Evolutionary conservation across 805 yeast species (phyloP), one percentile per base, ranked within the genome.

Genomic region (Naumovozyma dairenensis): DNA sequence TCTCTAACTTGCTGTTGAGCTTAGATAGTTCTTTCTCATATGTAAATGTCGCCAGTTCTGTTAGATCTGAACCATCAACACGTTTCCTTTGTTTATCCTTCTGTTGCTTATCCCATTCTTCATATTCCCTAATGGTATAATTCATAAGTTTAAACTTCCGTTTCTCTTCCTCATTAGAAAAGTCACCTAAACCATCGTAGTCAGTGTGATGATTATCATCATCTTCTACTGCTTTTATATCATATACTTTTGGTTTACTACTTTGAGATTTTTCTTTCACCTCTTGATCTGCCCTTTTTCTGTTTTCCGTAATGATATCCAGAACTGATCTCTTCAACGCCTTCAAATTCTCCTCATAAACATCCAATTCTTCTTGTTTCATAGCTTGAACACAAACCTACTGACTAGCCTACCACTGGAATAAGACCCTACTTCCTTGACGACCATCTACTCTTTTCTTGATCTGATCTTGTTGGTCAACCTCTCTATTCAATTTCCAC

Each of bases 11-110:
- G 25, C 22, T 13, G 10, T 20, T 20, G 9, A 20, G 10, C 7
- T 20, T 20, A 10, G 14, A 10, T 6, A 53, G 32, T 25, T 52
- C 55, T 36, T 53, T 55, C 25, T 54, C 51, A 28, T 55, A 55
- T 2, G 58, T 53, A 16, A 38, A 32, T 31, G 48, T 51, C 3
- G 59, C 59, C 12, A 54, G 17, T 25, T 52, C 48, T 16, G 35
- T 39, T 13, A 38, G 34, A 26, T 42, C 34, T 3, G 32, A 31
- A 14, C 36, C 34, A 6, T 33, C 36, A 14, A 28, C 29, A 12
- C 34, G 20, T 27, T 36, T 39, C 16, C 25, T 22, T n/a, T 33
- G 36, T 24, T 37, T 36, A 6, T 32, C 34, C 8, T 31, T 32
- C 15, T 29, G 32, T 21, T 28, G 43, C 20, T 31, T 27, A 12